Percentiles rank a stretch among this genome's conserved stretches.
Evolutionary conservation across 2,329 filamentous ascomycete genomes (phyloP).

Genomic region (Apiospora koreana): DNA sequence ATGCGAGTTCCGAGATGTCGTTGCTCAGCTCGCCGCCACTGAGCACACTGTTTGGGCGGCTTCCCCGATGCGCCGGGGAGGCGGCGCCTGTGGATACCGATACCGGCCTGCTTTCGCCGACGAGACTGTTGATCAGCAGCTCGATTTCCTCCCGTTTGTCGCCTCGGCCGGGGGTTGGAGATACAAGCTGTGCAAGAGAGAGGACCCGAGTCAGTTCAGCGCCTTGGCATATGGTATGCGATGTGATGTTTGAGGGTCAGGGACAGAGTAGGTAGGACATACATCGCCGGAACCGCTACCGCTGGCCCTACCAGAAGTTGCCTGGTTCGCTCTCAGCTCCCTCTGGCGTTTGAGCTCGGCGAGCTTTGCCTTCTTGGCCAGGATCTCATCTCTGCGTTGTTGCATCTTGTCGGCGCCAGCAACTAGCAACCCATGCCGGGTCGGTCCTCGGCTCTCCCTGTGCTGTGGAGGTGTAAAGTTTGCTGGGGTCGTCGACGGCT

Average conservation of each 20-base stretch:
- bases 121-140: slow-evolving; percentile 78
- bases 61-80: slow-evolving; percentile 69
- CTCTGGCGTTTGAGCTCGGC: slow-evolving; percentile 93
- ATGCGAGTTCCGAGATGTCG: slow-evolving; percentile 64
- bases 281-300: slow-evolving; percentile 73
- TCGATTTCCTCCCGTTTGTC: slow-evolving; percentile 78
- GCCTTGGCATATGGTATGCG: not conserved
- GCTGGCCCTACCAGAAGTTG: slow-evolving; percentile 68
- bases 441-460: slow-evolving; percentile 15
- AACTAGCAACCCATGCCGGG: slow-evolving; percentile 51
- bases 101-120: slow-evolving; percentile 74
- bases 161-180: slow-evolving; percentile 69
- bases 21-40: slow-evolving; percentile 81
- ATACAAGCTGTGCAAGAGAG: slow-evolving; percentile 54
- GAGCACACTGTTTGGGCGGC: slow-evolving; percentile 82
- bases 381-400: slow-evolving; percentile 91
- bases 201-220: not conserved
- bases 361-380: slow-evolving; percentile 95
- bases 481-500: not conserved
- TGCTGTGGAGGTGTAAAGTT: not conserved
- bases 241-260: not conserved
- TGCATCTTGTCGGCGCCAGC: slow-evolving; percentile 55
- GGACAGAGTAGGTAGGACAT: slow-evolving; percentile 41
- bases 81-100: slow-evolving; percentile 66
- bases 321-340: slow-evolving; percentile 78